Evolutionary conservation across 371 early-diverging fungal species (phyloP), one percentile per base, ranked within the genome.

Genomic region (Rozella allomycis): DNA sequence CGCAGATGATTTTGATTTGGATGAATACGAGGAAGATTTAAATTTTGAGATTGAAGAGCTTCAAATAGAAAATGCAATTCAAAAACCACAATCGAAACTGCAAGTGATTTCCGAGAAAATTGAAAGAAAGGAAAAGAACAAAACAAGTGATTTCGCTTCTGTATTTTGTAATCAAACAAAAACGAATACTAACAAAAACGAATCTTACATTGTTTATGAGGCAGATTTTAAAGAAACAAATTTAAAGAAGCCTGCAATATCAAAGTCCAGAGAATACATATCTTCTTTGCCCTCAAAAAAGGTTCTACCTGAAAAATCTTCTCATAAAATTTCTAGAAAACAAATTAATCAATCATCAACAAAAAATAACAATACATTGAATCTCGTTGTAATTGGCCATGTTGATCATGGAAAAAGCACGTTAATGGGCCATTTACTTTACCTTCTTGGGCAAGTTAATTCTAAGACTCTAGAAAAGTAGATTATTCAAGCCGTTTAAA

Each of bases 341-440:
- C 5, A 8, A n/a, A 14, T 19, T n/a, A 20, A 19, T 14, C 17
- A 7, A 16, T 4, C 8, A 4, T 31, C 18, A 8, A 33, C 10
- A 20, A 13, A 12, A 11, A 23, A 22, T 8, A 33, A 23, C 12
- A 21, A 6, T 7, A 7, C 4, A 4, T 8, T 33, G 12, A 33
- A 19, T 25, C 17, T 55, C 26, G 40, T 57, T 2, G 51, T 61
- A 43, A 36, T 54, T 61, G 86, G 97, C 0, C 98, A 98, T 48
- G 98, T 98, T 5, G 99, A 98, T 58, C 86, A 96, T 3, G 99
- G 91, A 33, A 97, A 98, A 55, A 79, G 81, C 25, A 98, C 99
- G 5, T 57, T 90, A 37, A 86, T 93, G 82, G 99, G 99, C 0
- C 88, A 94, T 43, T 52, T 97, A 38, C 61, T 97, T 6, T 78